phyloP scores from a whole-genome alignment of 768 basidiomycete genomes.

The Amanita subjunquillea region DNA sequence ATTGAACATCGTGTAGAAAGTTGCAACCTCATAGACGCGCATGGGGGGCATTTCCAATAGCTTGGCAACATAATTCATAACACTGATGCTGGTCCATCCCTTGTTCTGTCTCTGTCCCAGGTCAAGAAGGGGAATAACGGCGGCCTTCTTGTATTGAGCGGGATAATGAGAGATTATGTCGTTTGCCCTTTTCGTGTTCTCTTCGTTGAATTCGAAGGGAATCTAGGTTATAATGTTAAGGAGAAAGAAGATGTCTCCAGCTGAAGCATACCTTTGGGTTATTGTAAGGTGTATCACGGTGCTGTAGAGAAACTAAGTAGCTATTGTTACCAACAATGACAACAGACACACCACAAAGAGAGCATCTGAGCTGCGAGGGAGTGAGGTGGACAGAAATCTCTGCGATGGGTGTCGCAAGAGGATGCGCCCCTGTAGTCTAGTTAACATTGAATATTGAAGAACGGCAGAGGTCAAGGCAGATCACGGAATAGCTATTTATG shows the following conservation, averaged over 20 bases:
- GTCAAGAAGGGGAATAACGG: slow-evolving; percentile 93
- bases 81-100: slow-evolving; percentile 95
- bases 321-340: slow-evolving; percentile 2
- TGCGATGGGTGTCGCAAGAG: neutral
- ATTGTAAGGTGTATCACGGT: slow-evolving; percentile 91
- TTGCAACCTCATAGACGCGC: slow-evolving; percentile 99
- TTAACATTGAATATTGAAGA: neutral
- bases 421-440: neutral
- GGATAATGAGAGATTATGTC: slow-evolving; percentile 93
- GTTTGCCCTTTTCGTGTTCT: slow-evolving; percentile 77
- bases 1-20: slow-evolving; percentile 99
- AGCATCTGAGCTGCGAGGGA: slow-evolving; percentile 60
- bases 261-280: slow-evolving; percentile 62
- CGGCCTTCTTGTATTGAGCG: slow-evolving; percentile 97
- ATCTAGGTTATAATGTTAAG: slow-evolving; percentile 42
- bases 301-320: slow-evolving; percentile 36
- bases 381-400: slow-evolving; percentile 31
- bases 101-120: slow-evolving; percentile 97
- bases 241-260: neutral
- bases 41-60: slow-evolving; percentile 91
- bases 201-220: slow-evolving; percentile 74
- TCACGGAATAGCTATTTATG: neutral
- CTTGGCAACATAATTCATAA: slow-evolving; percentile 97
- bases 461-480: neutral
- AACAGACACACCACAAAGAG: slow-evolving; percentile 68